Evolutionary conservation across 2,329 filamentous ascomycete species (phyloP).

Genomic region (Paecilomyces niveus): DNA sequence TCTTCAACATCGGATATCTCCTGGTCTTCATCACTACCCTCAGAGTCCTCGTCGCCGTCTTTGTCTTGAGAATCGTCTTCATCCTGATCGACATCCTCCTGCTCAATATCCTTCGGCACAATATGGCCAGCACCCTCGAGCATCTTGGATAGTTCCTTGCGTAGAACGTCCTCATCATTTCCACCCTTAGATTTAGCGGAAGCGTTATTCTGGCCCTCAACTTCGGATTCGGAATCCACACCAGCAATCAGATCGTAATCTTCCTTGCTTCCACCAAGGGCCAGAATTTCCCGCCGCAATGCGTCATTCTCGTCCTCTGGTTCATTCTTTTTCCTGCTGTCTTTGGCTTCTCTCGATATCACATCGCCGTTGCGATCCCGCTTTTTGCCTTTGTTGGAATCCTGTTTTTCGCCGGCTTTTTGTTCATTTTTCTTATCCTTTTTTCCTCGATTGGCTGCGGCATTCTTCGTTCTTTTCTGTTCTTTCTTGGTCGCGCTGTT

Average conservation of each 20-base stretch:
- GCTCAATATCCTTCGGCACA: constrained; percentile 25
- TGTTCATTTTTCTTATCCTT: constrained; percentile 17
- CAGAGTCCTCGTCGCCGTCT: constrained; percentile 25
- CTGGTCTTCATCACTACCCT: constrained; percentile 22
- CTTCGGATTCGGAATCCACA: constrained; percentile 40
- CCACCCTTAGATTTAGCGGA: constrained; percentile 17
- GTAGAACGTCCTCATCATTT: constrained; percentile 28
- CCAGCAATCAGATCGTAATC: constrained; percentile 40
- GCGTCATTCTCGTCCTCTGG: constrained; percentile 18
- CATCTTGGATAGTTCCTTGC: constrained; percentile 32
- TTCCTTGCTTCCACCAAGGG: constrained; percentile 43
- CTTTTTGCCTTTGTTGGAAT: constrained; percentile 33
- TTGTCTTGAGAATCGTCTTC: constrained; percentile 32
- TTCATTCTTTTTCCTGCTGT: constrained; percentile 14
- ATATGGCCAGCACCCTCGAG: constrained; percentile 29
- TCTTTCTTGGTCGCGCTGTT: constrained; percentile 17
- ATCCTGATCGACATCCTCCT: constrained; percentile 20
- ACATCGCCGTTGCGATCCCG: constrained; percentile 40
- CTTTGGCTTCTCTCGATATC: constrained; percentile 30
- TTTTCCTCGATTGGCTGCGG: constrained; percentile 13
- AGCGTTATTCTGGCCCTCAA: constrained; percentile 27
- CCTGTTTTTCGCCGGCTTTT: constrained; percentile 12
- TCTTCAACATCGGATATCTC: constrained; percentile 21
- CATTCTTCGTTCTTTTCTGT: constrained; percentile 15
- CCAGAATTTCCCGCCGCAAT: constrained; percentile 38